phyloP scores from a whole-genome alignment of 2,329 filamentous ascomycete genomes.

The Lachnellula subtilissima region DNA sequence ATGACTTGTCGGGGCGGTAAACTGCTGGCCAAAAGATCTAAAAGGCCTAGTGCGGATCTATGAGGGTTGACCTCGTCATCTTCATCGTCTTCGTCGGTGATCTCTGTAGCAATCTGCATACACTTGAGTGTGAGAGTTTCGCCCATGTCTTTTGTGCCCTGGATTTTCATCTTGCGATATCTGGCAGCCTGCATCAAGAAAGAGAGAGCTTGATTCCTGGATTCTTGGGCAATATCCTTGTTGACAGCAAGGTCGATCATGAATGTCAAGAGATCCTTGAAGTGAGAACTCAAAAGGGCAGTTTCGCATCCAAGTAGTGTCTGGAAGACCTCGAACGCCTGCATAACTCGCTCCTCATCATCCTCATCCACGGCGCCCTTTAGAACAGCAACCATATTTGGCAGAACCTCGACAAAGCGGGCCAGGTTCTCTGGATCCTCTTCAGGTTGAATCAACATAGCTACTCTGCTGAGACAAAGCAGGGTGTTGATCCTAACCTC shows the following conservation, averaged over 20 bases:
- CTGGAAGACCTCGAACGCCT: conserved; percentile 95
- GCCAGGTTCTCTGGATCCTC: conserved; percentile 71
- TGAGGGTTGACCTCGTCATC: conserved; percentile 79
- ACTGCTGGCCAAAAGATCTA: conserved; percentile 83
- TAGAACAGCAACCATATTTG: conserved; percentile 82
- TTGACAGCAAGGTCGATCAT: conserved; percentile 85
- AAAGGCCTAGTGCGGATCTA: conserved; percentile 75
- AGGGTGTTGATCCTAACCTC: conserved; percentile 95
- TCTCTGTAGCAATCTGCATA: conserved; percentile 84
- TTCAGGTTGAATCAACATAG: conserved; percentile 82
- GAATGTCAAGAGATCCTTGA: conserved; percentile 85
- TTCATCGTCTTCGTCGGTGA: conserved; percentile 69
- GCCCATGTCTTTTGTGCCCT: conserved; percentile 78
- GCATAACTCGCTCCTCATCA: conserved; percentile 83
- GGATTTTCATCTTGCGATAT: conserved; percentile 93
- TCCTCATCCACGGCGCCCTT: conserved; percentile 74
- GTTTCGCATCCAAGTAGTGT: conserved; percentile 88
- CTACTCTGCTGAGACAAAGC: conserved; percentile 80
- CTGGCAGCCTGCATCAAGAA: conserved; percentile 91
- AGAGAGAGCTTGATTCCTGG: conserved; percentile 81
- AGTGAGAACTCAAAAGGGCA: conserved; percentile 74
- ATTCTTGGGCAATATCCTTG: conserved; percentile 74
- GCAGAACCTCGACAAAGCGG: conserved; percentile 74
- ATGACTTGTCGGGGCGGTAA: conserved; percentile 91
- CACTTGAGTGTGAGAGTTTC: conserved; percentile 82